Base-by-base conservation (phyloP, 306 rosid species). In the Fragaria nilgerrensis region DNA sequence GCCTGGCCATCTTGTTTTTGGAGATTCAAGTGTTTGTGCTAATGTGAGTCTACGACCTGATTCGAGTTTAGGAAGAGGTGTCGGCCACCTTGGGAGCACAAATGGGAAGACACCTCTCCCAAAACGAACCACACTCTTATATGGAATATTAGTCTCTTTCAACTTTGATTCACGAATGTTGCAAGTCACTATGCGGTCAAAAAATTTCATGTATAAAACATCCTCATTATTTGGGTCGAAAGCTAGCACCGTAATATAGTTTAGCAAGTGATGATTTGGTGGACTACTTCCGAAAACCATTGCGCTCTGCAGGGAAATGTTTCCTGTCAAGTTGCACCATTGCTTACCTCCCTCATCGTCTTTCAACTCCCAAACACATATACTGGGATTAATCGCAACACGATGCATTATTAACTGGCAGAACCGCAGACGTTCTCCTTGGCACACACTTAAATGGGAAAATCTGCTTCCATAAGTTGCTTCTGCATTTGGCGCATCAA, bases 151-250 rank as follows among this genome's bases (percentile, higher is more conserved):
- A 34, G 36, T 5, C 25, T 53, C 34, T 5, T 23, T 3, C 11
- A 58, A 5, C 10, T 10, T 58, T 25, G 2, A 22, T 11, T 22
- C 15, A 58, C 34, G 64, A 58, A 58, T 58, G 32, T 58, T 58
- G 34, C 34, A 58, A 14, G 34, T 23, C 6, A 58, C 64, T 10
- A 58, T 9, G 64, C 6, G 34, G 2, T 23, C 15, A 58, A 22
- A 22, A 13, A 58, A 25, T 23, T 58, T 0, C 11, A 58, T 1
- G 7, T 58, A 58, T 27, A 58, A 10, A 8, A 22, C 11, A 10
- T 58, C 64, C 15, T 58, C 34, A 83, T 87, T 52, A 43, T 52
- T n/a, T 56, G 32, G 64, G 34, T 58, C 36, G 15, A 58, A 23
- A 58, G 64, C 44, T 34, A 34, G 36, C 36, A 34, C 36, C 36